Conservation (phyloP, 2,329 filamentous ascomycete genomes). For the Didymella pomorum region DNA sequence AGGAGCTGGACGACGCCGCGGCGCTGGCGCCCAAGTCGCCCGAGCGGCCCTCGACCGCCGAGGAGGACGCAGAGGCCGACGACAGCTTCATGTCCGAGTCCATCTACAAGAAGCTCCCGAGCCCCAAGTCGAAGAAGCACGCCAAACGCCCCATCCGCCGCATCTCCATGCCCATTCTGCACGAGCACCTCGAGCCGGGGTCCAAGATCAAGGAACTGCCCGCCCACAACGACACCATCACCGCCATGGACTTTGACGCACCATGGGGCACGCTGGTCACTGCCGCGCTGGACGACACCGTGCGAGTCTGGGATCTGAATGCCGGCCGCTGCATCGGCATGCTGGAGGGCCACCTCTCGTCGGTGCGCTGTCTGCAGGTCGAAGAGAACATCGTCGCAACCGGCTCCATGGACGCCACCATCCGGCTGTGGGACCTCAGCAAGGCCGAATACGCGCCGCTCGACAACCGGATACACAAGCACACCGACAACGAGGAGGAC, state of each 20-base stretch:
- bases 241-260: conserved; percentile 93
- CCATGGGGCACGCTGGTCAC: conserved; percentile 96
- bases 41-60: conserved; percentile 53
- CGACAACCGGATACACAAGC: conserved; percentile 62
- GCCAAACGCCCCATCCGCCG: conserved; percentile 66
- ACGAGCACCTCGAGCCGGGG: conserved; percentile 93
- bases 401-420: conserved; percentile 92
- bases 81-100: conserved; percentile 93
- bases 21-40: conserved; percentile 55
- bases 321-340: conserved; percentile 89
- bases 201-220: conserved; percentile 87
- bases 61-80: conserved; percentile 61
- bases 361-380: conserved; percentile 89
- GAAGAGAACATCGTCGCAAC: conserved; percentile 96
- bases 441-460: conserved; percentile 81
- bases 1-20: conserved; percentile 63
- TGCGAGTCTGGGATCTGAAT: conserved; percentile 96
- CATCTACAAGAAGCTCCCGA: conserved; percentile 90
- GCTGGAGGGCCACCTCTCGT: conserved; percentile 93
- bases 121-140: conserved; percentile 61
- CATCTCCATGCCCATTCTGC: conserved; percentile 91
- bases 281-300: conserved; percentile 88
- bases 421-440: conserved; percentile 93
- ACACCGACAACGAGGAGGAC: conserved; percentile 51
- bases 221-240: conserved; percentile 87